Evolutionary conservation across 2,329 filamentous ascomycete species (phyloP).

Genomic region (Cladosporium austrohemisphaericum): DNA sequence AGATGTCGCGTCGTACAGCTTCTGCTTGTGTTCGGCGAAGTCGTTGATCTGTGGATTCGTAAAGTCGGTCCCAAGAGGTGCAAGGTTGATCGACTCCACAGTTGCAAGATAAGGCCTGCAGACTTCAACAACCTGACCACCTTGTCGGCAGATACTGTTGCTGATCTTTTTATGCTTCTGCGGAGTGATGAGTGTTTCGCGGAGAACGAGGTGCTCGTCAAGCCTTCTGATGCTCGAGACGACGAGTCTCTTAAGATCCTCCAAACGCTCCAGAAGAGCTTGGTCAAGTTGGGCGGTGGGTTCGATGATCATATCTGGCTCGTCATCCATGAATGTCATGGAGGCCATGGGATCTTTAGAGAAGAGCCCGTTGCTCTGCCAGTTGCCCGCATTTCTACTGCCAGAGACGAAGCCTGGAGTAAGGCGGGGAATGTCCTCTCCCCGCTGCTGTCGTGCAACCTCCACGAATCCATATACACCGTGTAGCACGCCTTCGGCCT

Average conservation of each 20-base stretch:
- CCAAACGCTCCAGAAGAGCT: conserved; percentile 74
- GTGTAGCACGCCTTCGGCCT: conserved; percentile 92
- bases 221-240: conserved; percentile 82
- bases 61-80: conserved; percentile 70
- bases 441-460: conserved; percentile 86
- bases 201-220: conserved; percentile 73
- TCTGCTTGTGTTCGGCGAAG: conserved; percentile 87
- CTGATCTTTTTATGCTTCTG: conserved; percentile 75
- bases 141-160: conserved; percentile 75
- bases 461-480: conserved; percentile 97
- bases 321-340: conserved; percentile 77
- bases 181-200: conserved; percentile 77
- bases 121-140: conserved; percentile 75
- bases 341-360: conserved; percentile 62
- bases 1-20: conserved; percentile 86
- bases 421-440: conserved; percentile 87
- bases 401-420: conserved; percentile 91
- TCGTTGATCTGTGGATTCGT: conserved; percentile 83
- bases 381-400: conserved; percentile 78
- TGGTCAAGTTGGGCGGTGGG: conserved; percentile 71
- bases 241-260: conserved; percentile 79
- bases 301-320: conserved; percentile 68
- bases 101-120: conserved; percentile 87
- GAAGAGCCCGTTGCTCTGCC: conserved; percentile 66
- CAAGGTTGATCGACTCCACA: conserved; percentile 88